Percentiles rank a stretch among this genome's conserved stretches.
phyloP scores from a whole-genome alignment of 1,284 basidiomycete genomes.

The Austroboletus novae-zelandiae region DNA sequence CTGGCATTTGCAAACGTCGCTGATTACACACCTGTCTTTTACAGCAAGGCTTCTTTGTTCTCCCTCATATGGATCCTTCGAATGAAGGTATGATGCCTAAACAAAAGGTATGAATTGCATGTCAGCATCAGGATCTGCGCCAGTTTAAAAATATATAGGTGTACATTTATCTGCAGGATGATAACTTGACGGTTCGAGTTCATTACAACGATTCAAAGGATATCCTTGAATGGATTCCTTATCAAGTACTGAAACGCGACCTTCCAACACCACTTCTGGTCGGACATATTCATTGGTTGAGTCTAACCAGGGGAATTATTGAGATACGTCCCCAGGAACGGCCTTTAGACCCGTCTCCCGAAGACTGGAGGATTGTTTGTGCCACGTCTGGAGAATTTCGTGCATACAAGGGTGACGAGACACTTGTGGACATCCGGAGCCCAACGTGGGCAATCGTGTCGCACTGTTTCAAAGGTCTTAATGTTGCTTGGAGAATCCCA shows the following conservation, averaged over 20 bases:
- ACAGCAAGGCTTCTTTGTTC: not conserved
- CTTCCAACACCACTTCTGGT: conserved; percentile 34
- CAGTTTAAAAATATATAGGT: conserved; percentile 21
- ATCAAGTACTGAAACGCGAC: conserved; percentile 17
- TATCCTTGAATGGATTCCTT: conserved; percentile 21
- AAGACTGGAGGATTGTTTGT: conserved; percentile 8
- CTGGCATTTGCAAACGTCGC: not conserved
- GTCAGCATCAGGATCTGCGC: conserved; percentile 6
- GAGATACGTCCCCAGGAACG: conserved; percentile 35
- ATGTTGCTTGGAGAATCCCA: not conserved
- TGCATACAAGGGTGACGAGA: not conserved
- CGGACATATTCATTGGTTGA: conserved; percentile 38
- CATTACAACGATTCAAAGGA: not conserved
- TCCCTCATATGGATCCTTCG: not conserved
- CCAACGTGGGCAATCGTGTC: conserved; percentile 6
- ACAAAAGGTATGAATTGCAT: not conserved
- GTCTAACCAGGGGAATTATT: conserved; percentile 23
- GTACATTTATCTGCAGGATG: conserved; percentile 21
- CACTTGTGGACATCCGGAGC: conserved; percentile 7
- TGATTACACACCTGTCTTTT: not conserved
- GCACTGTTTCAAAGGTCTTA: not conserved
- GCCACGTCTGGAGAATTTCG: not conserved
- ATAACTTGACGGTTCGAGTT: not conserved
- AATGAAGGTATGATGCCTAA: conserved; percentile 6
- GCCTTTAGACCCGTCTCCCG: conserved; percentile 14